Evolutionary conservation across 1,284 basidiomycete species (phyloP).

Genomic region (Apiotrichum laibachii): DNA sequence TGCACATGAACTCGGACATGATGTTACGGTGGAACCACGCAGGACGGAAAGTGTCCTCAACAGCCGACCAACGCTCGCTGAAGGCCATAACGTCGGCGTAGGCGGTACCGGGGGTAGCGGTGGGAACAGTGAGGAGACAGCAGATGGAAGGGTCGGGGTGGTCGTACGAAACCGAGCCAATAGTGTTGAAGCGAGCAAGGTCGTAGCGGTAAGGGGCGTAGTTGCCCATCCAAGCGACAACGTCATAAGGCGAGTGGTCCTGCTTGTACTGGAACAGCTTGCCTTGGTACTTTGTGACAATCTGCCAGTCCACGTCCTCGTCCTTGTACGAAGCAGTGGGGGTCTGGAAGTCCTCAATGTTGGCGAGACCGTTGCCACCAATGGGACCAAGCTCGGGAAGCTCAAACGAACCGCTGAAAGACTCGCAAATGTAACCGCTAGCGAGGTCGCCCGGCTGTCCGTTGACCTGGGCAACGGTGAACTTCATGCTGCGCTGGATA

Average conservation of each 20-base stretch:
- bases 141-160: constrained; percentile 43
- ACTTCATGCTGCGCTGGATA: constrained; percentile 65
- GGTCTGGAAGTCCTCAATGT: constrained; percentile 63
- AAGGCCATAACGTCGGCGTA: constrained; percentile 28
- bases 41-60: constrained; percentile 47
- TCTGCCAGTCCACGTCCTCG: constrained; percentile 56
- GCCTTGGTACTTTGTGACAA: constrained; percentile 17
- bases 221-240: constrained; percentile 68
- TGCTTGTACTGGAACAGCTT: constrained; percentile 54
- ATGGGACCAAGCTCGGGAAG: constrained; percentile 67
- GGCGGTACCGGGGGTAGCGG: constrained; percentile 61
- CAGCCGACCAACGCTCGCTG: constrained; percentile 26
- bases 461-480: constrained; percentile 54
- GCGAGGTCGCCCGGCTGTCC: constrained; percentile 3
- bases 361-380: constrained; percentile 62
- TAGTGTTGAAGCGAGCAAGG: constrained; percentile 63
- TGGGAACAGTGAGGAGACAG: constrained; percentile 32
- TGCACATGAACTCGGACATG: constrained; percentile 30
- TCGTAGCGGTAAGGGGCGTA: constrained; percentile 71
- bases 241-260: constrained; percentile 52
- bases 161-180: constrained; percentile 62
- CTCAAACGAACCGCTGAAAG: constrained; percentile 63
- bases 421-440: constrained; percentile 58
- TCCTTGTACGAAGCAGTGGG: constrained; percentile 62
- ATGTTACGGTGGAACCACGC: constrained; percentile 64